Conservation (phyloP, 129 eudicot genomes). For the Calendula officinalis region DNA sequence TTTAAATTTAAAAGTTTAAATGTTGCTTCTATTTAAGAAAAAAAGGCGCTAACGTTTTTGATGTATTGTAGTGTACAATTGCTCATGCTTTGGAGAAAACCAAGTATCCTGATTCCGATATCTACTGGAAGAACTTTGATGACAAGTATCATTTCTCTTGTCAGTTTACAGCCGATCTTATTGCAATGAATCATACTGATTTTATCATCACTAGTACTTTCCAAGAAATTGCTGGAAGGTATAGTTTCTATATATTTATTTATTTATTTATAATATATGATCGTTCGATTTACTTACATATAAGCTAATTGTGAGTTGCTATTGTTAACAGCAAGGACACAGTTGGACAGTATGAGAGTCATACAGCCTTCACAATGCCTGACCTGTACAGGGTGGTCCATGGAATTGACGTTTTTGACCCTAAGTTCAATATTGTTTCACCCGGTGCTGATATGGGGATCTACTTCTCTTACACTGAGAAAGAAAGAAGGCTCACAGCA, state of each 20-base stretch:
- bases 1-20: not conserved
- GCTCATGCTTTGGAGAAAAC: slow-evolving; percentile 96
- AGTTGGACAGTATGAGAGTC: slow-evolving; percentile 95
- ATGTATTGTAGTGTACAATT: slow-evolving; percentile 62
- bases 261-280: not conserved
- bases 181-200: slow-evolving; percentile 92
- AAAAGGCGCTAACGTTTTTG: not conserved
- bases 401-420: slow-evolving; percentile 88
- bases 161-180: slow-evolving; percentile 91
- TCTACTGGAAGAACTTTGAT: slow-evolving; percentile 77
- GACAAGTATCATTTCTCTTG: slow-evolving; percentile 84
- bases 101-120: slow-evolving; percentile 91
- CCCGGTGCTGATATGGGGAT: slow-evolving; percentile 88
- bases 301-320: not conserved
- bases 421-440: slow-evolving; percentile 88
- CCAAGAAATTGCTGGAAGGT: slow-evolving; percentile 98
- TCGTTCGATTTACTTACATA: not conserved
- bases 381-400: slow-evolving; percentile 94
- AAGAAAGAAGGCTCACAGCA: slow-evolving; percentile 67
- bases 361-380: slow-evolving; percentile 87
- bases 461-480: slow-evolving; percentile 68
- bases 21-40: not conserved
- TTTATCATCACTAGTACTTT: slow-evolving; percentile 96
- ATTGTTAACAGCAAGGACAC: slow-evolving; percentile 65
- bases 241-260: not conserved